phyloP scores from a whole-genome alignment of 495 filamentous ascomycete genomes.

The Penicilliopsis zonata region DNA sequence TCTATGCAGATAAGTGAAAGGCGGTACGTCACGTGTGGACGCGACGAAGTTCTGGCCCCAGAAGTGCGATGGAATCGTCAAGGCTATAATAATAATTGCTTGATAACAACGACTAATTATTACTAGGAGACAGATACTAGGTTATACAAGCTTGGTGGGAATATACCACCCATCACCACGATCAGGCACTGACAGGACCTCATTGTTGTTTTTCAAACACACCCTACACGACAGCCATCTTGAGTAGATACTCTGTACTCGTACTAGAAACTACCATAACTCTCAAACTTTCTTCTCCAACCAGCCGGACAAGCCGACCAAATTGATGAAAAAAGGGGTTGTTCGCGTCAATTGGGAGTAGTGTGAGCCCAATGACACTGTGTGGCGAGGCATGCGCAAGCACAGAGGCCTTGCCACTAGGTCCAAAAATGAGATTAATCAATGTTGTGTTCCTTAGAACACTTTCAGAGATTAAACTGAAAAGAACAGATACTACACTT shows the following conservation, averaged over 20 bases:
- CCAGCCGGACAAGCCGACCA: slow-evolving; percentile 42
- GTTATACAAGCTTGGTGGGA: no score
- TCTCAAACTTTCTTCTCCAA: slow-evolving; percentile 49
- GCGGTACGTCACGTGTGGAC: no score
- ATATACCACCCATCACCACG: no score
- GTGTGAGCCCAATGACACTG: slow-evolving; percentile 85
- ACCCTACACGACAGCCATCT: not conserved
- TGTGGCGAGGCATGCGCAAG: slow-evolving; percentile 66
- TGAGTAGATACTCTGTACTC: no score
- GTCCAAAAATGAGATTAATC: slow-evolving; percentile 78
- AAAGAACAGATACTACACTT: slow-evolving; percentile 99
- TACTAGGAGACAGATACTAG: no score
- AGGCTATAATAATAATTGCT: no score
- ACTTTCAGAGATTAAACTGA: slow-evolving; percentile 82
- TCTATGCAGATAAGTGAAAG: no score
- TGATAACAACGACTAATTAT: no score
- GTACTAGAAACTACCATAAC: no score
- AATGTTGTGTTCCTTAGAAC: slow-evolving; percentile 59
- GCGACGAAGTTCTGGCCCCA: no score
- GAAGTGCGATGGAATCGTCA: no score
- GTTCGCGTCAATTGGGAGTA: slow-evolving; percentile 76
- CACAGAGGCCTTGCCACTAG: slow-evolving; percentile 52
- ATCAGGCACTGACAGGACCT: not conserved
- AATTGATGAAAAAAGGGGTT: slow-evolving; percentile 47
- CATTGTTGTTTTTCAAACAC: not conserved